Evolutionary conservation across 495 filamentous ascomycete genomes (phyloP).

Genomic region (Aspergillus ostianus): DNA sequence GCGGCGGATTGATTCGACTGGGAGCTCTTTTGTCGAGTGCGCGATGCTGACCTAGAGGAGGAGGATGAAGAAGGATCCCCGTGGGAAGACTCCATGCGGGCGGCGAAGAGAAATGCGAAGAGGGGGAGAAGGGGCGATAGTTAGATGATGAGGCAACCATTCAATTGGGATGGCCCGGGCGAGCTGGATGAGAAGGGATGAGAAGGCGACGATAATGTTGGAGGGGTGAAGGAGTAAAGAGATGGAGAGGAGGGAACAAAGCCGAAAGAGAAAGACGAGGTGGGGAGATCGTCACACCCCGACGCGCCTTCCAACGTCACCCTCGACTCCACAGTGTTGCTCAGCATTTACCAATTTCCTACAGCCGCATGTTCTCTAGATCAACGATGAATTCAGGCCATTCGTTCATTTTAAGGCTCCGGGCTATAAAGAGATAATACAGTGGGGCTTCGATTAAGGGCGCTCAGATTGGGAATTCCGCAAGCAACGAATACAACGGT

Average conservation of each 20-base stretch:
- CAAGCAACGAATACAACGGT: background rate
- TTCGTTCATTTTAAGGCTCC: background rate
- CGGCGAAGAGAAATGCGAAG: background rate
- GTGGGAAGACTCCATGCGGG: slow-evolving; percentile 19
- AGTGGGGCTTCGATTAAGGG: too few relatives aligned
- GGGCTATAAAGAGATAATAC: too few relatives aligned
- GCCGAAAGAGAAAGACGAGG: slow-evolving; percentile 3
- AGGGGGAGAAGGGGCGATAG: background rate
- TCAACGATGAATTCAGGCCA: background rate
- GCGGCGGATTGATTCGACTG: slow-evolving; percentile 35
- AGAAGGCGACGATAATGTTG: background rate
- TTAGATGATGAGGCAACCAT: slow-evolving; percentile 2
- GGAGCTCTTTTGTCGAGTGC: slow-evolving; percentile 27
- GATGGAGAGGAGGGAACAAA: background rate
- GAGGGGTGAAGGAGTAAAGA: background rate
- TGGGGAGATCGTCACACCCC: slow-evolving; percentile 3
- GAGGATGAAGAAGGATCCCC: slow-evolving; percentile 28
- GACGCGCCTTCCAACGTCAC: background rate
- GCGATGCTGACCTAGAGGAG: slow-evolving; percentile 35
- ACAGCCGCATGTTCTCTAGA: background rate
- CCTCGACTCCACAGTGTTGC: background rate
- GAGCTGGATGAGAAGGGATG: background rate
- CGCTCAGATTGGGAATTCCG: background rate
- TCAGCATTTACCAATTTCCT: background rate
- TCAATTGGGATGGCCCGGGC: background rate